Evolutionary conservation across 1,139 yeast species (phyloP).

Genomic region (Diutina neorugosa): DNA sequence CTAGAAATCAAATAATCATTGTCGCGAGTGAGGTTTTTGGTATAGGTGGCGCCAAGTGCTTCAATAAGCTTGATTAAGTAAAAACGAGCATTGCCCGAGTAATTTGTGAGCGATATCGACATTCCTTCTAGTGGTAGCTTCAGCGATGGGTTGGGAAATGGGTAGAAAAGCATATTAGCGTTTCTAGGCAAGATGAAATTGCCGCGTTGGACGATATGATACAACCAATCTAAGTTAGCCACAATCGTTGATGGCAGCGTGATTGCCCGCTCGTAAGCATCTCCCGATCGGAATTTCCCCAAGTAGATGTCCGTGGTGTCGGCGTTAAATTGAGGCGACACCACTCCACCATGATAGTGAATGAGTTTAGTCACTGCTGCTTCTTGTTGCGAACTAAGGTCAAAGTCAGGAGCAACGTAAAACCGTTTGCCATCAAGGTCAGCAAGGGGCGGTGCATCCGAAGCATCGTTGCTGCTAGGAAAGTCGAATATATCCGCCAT

Average conservation of each 20-base stretch:
- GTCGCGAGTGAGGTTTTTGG: slow-evolving; percentile 52
- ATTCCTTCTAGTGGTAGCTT: slow-evolving; percentile 42
- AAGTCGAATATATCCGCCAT: background rate
- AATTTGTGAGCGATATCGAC: slow-evolving; percentile 61
- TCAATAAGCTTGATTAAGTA: slow-evolving; percentile 57
- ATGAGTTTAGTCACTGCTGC: slow-evolving; percentile 18
- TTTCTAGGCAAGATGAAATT: slow-evolving; percentile 46
- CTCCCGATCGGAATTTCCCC: slow-evolving; percentile 53
- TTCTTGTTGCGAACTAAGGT: slow-evolving; percentile 19
- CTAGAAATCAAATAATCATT: slow-evolving; percentile 71
- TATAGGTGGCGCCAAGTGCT: slow-evolving; percentile 66
- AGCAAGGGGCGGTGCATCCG: background rate
- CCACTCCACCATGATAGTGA: slow-evolving; percentile 21
- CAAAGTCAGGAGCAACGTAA: slow-evolving; percentile 22
- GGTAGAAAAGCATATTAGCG: slow-evolving; percentile 26
- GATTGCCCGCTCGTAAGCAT: slow-evolving; percentile 21
- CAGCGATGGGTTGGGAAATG: slow-evolving; percentile 53
- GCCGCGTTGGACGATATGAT: slow-evolving; percentile 44
- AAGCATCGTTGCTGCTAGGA: background rate
- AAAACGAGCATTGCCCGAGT: slow-evolving; percentile 71
- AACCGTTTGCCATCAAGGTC: slow-evolving; percentile 15
- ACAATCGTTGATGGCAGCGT: slow-evolving; percentile 22
- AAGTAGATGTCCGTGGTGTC: slow-evolving; percentile 43
- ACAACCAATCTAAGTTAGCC: slow-evolving; percentile 71
- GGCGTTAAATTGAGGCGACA: slow-evolving; percentile 11